phyloP scores from a whole-genome alignment of 441 rosid species.

The Metrosideros polymorpha region DNA sequence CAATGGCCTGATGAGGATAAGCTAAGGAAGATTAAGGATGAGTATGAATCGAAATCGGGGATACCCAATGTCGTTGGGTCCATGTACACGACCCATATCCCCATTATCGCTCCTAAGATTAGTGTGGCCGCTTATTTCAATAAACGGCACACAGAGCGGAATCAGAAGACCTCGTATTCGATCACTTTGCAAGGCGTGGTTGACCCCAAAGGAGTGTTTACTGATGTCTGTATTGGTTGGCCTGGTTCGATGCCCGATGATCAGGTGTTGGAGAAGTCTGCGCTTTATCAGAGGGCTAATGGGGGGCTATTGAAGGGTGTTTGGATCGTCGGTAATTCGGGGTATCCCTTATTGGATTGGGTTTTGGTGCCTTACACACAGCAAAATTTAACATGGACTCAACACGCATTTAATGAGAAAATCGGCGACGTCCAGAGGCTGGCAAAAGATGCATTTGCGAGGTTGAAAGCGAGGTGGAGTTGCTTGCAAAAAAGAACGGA shows the following conservation, averaged over 20 bases:
- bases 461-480: conserved; percentile 62
- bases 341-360: conserved; percentile 66
- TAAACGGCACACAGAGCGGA: conserved; percentile 67
- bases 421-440: conserved; percentile 52
- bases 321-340: conserved; percentile 58
- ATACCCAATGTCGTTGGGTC: conserved; percentile 62
- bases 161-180: conserved; percentile 68
- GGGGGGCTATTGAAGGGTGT: conserved; percentile 49
- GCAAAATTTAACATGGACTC: conserved; percentile 65
- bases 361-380: conserved; percentile 67
- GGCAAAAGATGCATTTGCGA: conserved; percentile 46
- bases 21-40: conserved; percentile 31
- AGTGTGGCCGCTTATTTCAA: conserved; percentile 69
- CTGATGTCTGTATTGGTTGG: conserved; percentile 72
- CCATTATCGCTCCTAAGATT: conserved; percentile 66
- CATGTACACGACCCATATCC: conserved; percentile 68
- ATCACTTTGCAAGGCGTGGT: conserved; percentile 70
- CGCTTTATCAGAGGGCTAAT: conserved; percentile 50
- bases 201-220: conserved; percentile 48
- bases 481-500: conserved; percentile 65
- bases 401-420: conserved; percentile 67
- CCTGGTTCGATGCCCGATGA: conserved; percentile 77
- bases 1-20: conserved; percentile 65
- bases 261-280: conserved; percentile 62
- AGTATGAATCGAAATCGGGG: conserved; percentile 37